These are phyloP conservation scores for Teratosphaeria epicoccoides DNA, from an alignment of 2,329 filamentous ascomycete genomes.

Conservation along the genomic window DNA sequence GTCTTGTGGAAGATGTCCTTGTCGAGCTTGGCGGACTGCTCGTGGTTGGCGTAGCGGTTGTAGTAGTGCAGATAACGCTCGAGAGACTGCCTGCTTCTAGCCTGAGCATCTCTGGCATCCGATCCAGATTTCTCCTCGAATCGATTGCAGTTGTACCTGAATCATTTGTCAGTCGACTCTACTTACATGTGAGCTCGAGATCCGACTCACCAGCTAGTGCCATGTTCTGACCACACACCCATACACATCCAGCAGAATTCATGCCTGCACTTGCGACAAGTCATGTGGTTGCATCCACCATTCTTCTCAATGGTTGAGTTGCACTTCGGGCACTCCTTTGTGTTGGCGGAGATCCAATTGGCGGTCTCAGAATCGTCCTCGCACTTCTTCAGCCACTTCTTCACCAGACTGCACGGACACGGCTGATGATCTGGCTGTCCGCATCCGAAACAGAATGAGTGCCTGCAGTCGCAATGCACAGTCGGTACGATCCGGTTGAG, in stretches of 20 bases:
- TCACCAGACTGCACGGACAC: constrained; percentile 80
- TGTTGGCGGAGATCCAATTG: constrained; percentile 99
- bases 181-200: not conserved
- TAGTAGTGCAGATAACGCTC: constrained; percentile 99
- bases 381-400: constrained; percentile 95
- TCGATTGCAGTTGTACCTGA: constrained; percentile 81
- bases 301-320: constrained; percentile 98
- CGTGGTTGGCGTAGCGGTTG: constrained; percentile 97
- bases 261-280: constrained; percentile 86
- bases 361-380: constrained; percentile 96
- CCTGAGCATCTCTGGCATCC: constrained; percentile 84
- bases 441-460: constrained; percentile 93
- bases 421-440: constrained; percentile 84
- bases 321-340: constrained; percentile 94
- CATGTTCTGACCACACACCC: constrained; percentile 96
- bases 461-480: constrained; percentile 72
- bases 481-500: constrained; percentile 78
- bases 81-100: constrained; percentile 76
- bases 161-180: not conserved
- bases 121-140: constrained; percentile 92
- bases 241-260: constrained; percentile 99
- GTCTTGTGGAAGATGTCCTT: constrained; percentile 94
- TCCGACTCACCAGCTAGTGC: constrained; percentile 72
- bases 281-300: constrained; percentile 96
- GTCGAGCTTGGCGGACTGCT: constrained; percentile 91